Evolutionary conservation across 108 stramenopile species (phyloP).

Genomic region (Nitzschia palea): DNA sequence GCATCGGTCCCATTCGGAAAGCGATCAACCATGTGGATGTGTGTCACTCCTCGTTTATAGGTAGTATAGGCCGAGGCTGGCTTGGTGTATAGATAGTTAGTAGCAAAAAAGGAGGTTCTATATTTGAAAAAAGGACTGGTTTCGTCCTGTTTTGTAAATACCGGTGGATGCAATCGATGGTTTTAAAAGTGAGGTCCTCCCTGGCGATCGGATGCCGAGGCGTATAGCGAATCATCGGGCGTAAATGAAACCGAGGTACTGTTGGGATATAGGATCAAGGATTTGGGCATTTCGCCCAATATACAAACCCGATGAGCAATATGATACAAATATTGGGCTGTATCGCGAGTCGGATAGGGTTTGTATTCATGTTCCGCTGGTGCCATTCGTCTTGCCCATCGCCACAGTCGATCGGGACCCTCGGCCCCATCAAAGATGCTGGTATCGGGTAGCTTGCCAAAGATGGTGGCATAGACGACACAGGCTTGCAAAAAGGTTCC

Average conservation of each 20-base stretch:
- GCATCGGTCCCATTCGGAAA: too few species aligned
- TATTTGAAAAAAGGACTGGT: too few species aligned
- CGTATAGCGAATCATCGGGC: slow-evolving; percentile 5
- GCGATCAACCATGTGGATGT: too few species aligned
- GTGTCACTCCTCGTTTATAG: too few species aligned
- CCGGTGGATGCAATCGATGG: too few species aligned
- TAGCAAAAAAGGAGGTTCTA: too few species aligned
- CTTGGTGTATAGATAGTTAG: too few species aligned
- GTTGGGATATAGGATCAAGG: slow-evolving; percentile 1
- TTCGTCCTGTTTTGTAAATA: too few species aligned
- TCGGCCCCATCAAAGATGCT: not conserved
- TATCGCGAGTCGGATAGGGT: slow-evolving; percentile 25
- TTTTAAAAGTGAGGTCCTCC: too few species aligned
- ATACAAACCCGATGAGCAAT: slow-evolving; percentile 39
- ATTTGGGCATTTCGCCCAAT: slow-evolving; percentile 20
- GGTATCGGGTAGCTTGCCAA: slow-evolving; percentile 32
- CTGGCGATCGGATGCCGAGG: too few species aligned
- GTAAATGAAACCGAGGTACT: slow-evolving; percentile 15
- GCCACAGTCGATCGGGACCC: slow-evolving; percentile 23
- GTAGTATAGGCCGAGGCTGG: too few species aligned
- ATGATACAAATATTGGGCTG: slow-evolving; percentile 44
- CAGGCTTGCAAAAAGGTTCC: slow-evolving; percentile 46
- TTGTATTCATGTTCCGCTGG: slow-evolving; percentile 24
- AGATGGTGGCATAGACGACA: slow-evolving; percentile 43
- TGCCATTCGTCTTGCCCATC: slow-evolving; percentile 39